These are phyloP conservation scores for Salvia sclarea DNA, from an alignment of 305 asterid genomes.

Conservation along the genomic window DNA sequence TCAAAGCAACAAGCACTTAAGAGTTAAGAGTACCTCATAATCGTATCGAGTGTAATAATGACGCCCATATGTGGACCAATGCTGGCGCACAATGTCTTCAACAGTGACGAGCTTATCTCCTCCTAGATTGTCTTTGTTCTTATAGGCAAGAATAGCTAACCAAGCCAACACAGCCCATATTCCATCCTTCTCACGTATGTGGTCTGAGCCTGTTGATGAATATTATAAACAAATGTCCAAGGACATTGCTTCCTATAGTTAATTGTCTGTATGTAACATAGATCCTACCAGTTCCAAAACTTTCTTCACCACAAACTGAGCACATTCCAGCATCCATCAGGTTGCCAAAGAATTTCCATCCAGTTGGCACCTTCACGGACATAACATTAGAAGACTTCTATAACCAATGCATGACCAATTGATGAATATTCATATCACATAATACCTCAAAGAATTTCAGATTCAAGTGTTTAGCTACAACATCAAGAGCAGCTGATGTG, in stretches of 20 bases:
- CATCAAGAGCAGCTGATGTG: slow-evolving; percentile 99
- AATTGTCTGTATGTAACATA: slow-evolving; percentile 4
- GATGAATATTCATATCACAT: background rate
- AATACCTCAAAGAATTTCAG: slow-evolving; percentile 95
- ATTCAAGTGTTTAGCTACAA: slow-evolving; percentile 81
- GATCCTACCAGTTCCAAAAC: slow-evolving; percentile 93
- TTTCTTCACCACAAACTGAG: slow-evolving; percentile 98
- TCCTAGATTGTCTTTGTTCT: slow-evolving; percentile 73
- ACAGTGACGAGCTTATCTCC: slow-evolving; percentile 80
- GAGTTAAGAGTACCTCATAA: slow-evolving; percentile 73
- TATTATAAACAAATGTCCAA: background rate
- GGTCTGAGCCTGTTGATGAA: slow-evolving; percentile 80
- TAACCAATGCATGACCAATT: slow-evolving; percentile 6
- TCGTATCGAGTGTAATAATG: slow-evolving; percentile 98
- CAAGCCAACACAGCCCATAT: slow-evolving; percentile 99
- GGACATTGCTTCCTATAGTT: slow-evolving; percentile 6
- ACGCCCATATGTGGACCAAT: slow-evolving; percentile 94
- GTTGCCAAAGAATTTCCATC: slow-evolving; percentile 99
- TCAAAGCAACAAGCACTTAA: slow-evolving; percentile 11
- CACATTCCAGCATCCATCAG: slow-evolving; percentile 99
- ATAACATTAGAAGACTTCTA: slow-evolving; percentile 28
- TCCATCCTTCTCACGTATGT: slow-evolving; percentile 97
- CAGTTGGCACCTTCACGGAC: slow-evolving; percentile 83
- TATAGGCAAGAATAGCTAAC: slow-evolving; percentile 86
- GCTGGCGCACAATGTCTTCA: slow-evolving; percentile 95